These are phyloP conservation scores for Suillus variegatus DNA, from an alignment of 768 basidiomycete genomes.

Conservation along the genomic window DNA sequence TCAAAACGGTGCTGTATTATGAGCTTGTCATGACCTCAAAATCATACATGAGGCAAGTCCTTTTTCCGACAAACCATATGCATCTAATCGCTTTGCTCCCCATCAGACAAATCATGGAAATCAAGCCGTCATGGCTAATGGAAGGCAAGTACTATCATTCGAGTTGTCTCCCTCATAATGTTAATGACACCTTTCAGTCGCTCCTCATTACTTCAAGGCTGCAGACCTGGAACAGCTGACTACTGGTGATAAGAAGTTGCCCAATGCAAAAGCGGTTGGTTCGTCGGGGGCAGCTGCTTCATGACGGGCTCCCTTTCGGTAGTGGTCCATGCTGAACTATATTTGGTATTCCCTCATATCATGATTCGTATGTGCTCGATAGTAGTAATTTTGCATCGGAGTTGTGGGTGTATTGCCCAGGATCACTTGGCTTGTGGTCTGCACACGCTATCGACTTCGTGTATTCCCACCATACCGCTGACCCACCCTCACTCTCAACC, in stretches of 20 bases:
- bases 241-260: constrained; percentile 90
- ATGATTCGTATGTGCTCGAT: neutral
- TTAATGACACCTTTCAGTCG: constrained; percentile 52
- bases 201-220: constrained; percentile 94
- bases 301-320: neutral
- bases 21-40: constrained; percentile 97
- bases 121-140: constrained; percentile 91
- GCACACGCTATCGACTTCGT: neutral
- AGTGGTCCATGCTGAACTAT: neutral
- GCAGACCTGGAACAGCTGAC: constrained; percentile 81
- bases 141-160: constrained; percentile 58
- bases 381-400: neutral
- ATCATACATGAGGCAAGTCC: constrained; percentile 82
- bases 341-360: neutral
- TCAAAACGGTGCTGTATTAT: constrained; percentile 89
- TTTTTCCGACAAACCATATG: neutral
- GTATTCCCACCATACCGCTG: neutral
- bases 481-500: neutral
- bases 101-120: constrained; percentile 91
- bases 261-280: constrained; percentile 73
- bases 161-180: neutral
- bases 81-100: neutral
- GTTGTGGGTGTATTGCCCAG: neutral
- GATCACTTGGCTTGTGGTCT: neutral
- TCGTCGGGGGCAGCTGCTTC: constrained; percentile 21